These are phyloP conservation scores for Amanita rubescens DNA, from an alignment of 768 basidiomycete species.

Conservation along the genomic window DNA sequence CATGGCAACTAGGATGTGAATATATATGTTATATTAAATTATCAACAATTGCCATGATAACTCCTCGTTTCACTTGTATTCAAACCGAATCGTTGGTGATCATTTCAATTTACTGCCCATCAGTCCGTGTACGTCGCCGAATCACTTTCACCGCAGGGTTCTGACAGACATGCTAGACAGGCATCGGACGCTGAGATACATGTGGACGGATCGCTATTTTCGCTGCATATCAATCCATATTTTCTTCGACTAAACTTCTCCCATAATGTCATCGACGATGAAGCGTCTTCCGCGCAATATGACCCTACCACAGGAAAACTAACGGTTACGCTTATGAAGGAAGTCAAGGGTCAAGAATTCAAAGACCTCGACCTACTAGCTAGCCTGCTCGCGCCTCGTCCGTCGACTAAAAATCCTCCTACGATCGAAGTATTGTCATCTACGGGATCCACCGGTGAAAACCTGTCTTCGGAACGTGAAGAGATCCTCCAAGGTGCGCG, in stretches of 20 bases:
- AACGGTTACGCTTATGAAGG: slow-evolving; percentile 67
- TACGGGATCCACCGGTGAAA: slow-evolving; percentile 28
- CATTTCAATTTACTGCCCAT: slow-evolving; percentile 61
- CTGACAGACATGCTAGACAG: slow-evolving; percentile 35
- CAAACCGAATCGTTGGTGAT: slow-evolving; percentile 52
- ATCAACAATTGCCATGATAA: slow-evolving; percentile 47
- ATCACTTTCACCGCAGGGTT: slow-evolving; percentile 6
- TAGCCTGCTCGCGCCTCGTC: slow-evolving; percentile 66
- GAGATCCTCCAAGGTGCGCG: slow-evolving; percentile 51
- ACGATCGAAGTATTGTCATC: slow-evolving; percentile 54
- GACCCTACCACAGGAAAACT: slow-evolving; percentile 76
- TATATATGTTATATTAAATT: slow-evolving; percentile 2
- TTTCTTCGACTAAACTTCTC: slow-evolving; percentile 77
- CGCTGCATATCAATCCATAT: slow-evolving; percentile 77
- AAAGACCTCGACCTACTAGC: slow-evolving; percentile 73
- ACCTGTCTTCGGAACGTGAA: slow-evolving; percentile 50
- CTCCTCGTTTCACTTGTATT: slow-evolving; percentile 64
- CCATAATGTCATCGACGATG: slow-evolving; percentile 58
- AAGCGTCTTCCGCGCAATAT: slow-evolving; percentile 63
- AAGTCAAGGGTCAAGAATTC: slow-evolving; percentile 56
- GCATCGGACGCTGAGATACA: slow-evolving; percentile 77
- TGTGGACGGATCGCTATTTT: slow-evolving; percentile 62
- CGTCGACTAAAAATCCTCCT: slow-evolving; percentile 23
- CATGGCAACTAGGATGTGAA: slow-evolving; percentile 22
- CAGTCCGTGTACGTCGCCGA: slow-evolving; percentile 49